Evolutionary conservation across 306 rosid species (phyloP), one percentile per base, ranked within the genome.

Genomic region (Mucuna pruriens): DNA sequence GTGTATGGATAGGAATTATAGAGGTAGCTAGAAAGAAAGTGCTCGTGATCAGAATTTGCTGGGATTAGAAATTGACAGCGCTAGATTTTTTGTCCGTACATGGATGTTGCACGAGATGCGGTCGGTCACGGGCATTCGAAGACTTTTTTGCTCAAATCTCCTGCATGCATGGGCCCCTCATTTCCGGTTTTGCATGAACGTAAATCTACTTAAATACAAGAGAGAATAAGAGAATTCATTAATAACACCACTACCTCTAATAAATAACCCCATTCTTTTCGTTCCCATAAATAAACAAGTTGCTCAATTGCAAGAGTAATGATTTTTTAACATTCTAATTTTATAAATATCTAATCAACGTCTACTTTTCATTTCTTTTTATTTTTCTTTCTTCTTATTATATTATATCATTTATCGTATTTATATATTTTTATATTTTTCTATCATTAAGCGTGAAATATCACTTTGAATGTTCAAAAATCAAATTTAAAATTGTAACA

Each of bases 51-150:
- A n/a, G 3, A 39, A 12, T 42, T 64, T 40, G 19, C 8, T 36
- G 71, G 51, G 44, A 65, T 12, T 7, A 38, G 9, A 63, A 82
- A 45, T 16, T 74, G 86, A 71, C 60, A 77, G 71, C n/a, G 54
- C 55, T 64, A 22, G 6, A 64, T 7, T 10, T 26, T 86, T 87
- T 85, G 92, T 88, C 88, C 63, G 22, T 83, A 72, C 72, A 31
- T 80, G 73, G 78, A 74, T 55, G 57, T 0, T 11, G 45, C 80
- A 81, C 78, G 85, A 78, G 87, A 72, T 65, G 84, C 74, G 90
- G 90, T 91, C 91, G 75, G 90, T 93, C 98, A 93, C 98, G 97
- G 98, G 83, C 81, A 69, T 2, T 20, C 0, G 0, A 46, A 36
- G 81, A 83, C 67, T 78, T 79, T 51, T 33, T 15, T 1, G 75